Base-by-base conservation (phyloP, 345 rosid species). In the Brassica nigra region DNA sequence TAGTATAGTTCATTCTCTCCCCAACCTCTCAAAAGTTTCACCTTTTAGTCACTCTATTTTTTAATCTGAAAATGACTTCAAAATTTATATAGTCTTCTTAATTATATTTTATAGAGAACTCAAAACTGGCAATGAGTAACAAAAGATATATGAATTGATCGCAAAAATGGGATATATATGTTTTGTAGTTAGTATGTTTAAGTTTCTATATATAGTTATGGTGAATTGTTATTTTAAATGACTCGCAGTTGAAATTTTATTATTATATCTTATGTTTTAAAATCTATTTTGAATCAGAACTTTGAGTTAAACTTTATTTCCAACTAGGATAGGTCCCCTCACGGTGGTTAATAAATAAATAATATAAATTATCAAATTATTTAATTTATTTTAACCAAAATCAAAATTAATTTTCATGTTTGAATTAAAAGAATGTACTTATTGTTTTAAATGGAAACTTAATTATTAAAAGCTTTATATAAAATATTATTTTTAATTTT, bases 21-120 rank as follows among this genome's bases (percentile, higher is more conserved):
- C 73, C 78, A 62, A 62, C 70, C 66, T 59, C 66, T 49, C 76
- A 69, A 75, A 49, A 80, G 67, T 69, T 74, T 37, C 59, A 75
- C 79, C 49, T 80, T 75, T 80, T 80, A 62, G 62, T 37, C 68
- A 74, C 15, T 61, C 66, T 20, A 34, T 62, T 70, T 70, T 47
- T 74, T 27, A 36, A 8, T 28, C 10, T 52, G 79, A 74, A 49
- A 80, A 69, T 65, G 71, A 80, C 76, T 62, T 80, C 76, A 62
- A n/a, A 37, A 0, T 52, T 49, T 74, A 10, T 67, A 52, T 70
- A 29, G 12, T 52, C 18, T 37, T 65, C 42, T 65, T 33, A 6
- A 27, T 70, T 63, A 58, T 16, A 23, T 59, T 73, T 37, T 31
- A 39, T 8, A 42, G 16, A 71, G 27, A 39, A 36, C 39, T 64